phyloP scores from a whole-genome alignment of 805 yeast species.

The Metschnikowia rubicola region DNA sequence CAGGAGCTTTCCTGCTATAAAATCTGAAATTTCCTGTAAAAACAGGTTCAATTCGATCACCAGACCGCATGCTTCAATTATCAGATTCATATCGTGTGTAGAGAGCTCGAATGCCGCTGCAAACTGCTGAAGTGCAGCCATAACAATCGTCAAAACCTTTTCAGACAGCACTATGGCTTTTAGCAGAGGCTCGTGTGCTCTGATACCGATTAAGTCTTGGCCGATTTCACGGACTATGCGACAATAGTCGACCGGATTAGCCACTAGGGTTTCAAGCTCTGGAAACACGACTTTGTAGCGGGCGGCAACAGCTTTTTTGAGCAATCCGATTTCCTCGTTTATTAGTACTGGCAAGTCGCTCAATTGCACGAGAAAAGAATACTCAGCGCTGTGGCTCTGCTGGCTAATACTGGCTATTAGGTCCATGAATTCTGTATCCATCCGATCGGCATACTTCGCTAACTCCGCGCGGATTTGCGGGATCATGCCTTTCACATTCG shows the following conservation, averaged over 20 bases:
- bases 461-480: slow-evolving; percentile 24
- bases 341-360: slow-evolving; percentile 56
- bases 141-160: slow-evolving; percentile 64
- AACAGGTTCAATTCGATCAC: slow-evolving; percentile 45
- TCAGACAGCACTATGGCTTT: slow-evolving; percentile 52
- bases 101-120: slow-evolving; percentile 12
- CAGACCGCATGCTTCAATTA: slow-evolving; percentile 46
- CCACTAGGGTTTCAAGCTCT: slow-evolving; percentile 62
- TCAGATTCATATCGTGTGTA: slow-evolving; percentile 30
- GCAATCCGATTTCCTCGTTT: slow-evolving; percentile 47
- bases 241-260: slow-evolving; percentile 62
- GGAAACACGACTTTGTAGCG: slow-evolving; percentile 63
- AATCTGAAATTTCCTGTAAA: slow-evolving; percentile 43
- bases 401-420: slow-evolving; percentile 27
- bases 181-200: slow-evolving; percentile 33
- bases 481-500: slow-evolving; percentile 21
- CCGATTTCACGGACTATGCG: slow-evolving; percentile 49
- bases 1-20: slow-evolving; percentile 54
- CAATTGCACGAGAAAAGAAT: slow-evolving; percentile 48
- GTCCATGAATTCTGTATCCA: slow-evolving; percentile 30
- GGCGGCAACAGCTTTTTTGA: slow-evolving; percentile 48
- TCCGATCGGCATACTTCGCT: slow-evolving; percentile 20
- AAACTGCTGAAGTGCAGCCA: slow-evolving; percentile 58
- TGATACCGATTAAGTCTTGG: slow-evolving; percentile 36
- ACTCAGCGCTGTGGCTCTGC: slow-evolving; percentile 35